phyloP scores from a whole-genome alignment of 1,139 yeast genomes.

The Debaryomycetaceae sp. region DNA sequence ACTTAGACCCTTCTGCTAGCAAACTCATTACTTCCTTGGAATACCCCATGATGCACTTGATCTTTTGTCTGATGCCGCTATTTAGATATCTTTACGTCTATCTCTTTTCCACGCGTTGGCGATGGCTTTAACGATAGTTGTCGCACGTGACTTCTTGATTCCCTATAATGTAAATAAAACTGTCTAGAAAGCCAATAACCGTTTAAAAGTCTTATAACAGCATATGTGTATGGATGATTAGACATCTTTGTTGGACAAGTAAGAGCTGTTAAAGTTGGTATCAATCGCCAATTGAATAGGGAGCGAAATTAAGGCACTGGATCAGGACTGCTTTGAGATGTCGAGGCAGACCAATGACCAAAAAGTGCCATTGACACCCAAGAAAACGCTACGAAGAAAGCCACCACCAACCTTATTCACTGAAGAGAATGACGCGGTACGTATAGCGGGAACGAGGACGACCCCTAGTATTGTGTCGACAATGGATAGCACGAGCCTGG shows the following conservation, averaged over 20 bases:
- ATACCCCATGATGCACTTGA: constrained; percentile 14
- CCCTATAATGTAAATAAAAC: background rate
- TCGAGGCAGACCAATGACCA: constrained; percentile 2
- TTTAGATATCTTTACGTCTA: background rate
- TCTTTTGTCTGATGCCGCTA: background rate
- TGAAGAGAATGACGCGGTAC: background rate
- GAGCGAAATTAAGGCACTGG: background rate
- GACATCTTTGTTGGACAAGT: too few species aligned
- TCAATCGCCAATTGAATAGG: background rate
- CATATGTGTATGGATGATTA: background rate
- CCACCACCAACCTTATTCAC: constrained; percentile 23
- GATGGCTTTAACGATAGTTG: background rate
- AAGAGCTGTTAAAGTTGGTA: too few species aligned
- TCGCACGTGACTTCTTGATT: background rate
- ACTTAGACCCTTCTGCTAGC: constrained; percentile 57
- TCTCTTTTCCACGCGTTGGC: constrained; percentile 1
- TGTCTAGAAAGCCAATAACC: background rate
- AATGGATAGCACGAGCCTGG: background rate
- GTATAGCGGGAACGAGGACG: background rate
- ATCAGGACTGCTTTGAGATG: background rate
- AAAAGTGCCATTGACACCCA: constrained; percentile 4
- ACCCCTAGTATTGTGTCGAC: background rate
- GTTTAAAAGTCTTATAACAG: background rate
- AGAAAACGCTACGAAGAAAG: constrained; percentile 23
- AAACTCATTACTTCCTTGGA: constrained; percentile 38